These are phyloP conservation scores for Sporothrix phasma DNA, from an alignment of 2,329 filamentous ascomycete species.

Conservation along the genomic window DNA sequence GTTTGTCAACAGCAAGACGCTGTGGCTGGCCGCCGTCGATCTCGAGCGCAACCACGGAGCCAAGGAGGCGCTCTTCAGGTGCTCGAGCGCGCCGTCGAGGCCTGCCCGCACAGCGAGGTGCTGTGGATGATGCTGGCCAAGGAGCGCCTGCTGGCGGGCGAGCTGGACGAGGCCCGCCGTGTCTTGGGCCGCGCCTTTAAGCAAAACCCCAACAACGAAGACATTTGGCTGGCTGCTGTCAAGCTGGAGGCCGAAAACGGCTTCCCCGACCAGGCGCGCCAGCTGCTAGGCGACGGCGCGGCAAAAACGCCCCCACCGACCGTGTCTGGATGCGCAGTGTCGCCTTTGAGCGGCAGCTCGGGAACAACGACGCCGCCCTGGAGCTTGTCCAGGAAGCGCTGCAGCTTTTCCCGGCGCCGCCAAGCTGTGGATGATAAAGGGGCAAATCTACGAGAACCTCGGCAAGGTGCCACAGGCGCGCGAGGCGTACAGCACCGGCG, in stretches of 20 bases:
- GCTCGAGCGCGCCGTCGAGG: slow-evolving; percentile 86
- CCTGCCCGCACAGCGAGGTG: slow-evolving; percentile 81
- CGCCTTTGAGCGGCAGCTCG: slow-evolving; percentile 79
- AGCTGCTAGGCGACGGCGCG: slow-evolving; percentile 74
- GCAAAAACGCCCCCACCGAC: slow-evolving; percentile 82
- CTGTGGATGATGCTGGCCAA: slow-evolving; percentile 94
- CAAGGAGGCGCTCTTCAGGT: slow-evolving; percentile 65
- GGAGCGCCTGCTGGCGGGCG: slow-evolving; percentile 84
- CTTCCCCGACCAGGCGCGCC: slow-evolving; percentile 70
- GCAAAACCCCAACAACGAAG: slow-evolving; percentile 92
- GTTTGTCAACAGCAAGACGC: slow-evolving; percentile 76
- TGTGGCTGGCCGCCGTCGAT: slow-evolving; percentile 87
- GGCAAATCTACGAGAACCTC: slow-evolving; percentile 86
- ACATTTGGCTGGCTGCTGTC: slow-evolving; percentile 94
- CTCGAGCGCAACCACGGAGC: slow-evolving; percentile 83
- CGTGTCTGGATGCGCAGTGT: slow-evolving; percentile 96
- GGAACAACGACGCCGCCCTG: slow-evolving; percentile 68
- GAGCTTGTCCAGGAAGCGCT: slow-evolving; percentile 81
- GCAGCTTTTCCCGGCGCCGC: slow-evolving; percentile 72
- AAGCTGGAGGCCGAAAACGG: slow-evolving; percentile 89
- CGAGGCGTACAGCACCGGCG: slow-evolving; percentile 81
- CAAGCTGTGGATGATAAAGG: slow-evolving; percentile 98
- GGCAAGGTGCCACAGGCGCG: slow-evolving; percentile 73
- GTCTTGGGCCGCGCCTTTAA: slow-evolving; percentile 87
- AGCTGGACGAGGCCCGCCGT: slow-evolving; percentile 74